Evolutionary conservation across 2,329 filamentous ascomycete species (phyloP).

Genomic region (Saccharata proteae): DNA sequence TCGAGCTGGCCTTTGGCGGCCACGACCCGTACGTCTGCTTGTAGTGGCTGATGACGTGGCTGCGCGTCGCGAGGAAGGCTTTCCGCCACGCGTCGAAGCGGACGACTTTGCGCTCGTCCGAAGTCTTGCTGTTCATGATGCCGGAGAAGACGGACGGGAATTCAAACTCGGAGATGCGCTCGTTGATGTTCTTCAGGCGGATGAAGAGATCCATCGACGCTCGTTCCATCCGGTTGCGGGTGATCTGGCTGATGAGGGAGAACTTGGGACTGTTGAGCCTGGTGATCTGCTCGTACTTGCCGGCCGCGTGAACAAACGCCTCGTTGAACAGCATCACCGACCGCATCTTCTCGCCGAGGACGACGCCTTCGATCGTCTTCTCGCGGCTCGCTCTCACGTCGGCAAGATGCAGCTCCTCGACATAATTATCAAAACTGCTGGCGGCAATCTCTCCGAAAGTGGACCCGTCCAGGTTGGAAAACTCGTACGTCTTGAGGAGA

Average conservation of each 20-base stretch:
- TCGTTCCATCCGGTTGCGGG: conserved; percentile 68
- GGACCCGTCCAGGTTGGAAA: conserved; percentile 49
- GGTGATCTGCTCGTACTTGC: conserved; percentile 66
- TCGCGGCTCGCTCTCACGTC: conserved; percentile 75
- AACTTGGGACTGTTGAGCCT: conserved; percentile 58
- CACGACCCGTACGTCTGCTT: conserved; percentile 58
- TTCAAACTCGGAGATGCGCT: conserved; percentile 74
- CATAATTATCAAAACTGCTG: conserved; percentile 59
- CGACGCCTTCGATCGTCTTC: conserved; percentile 77
- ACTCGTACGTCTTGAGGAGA: conserved; percentile 45
- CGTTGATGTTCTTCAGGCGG: conserved; percentile 57
- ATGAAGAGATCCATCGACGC: conserved; percentile 68
- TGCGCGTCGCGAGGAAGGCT: conserved; percentile 62
- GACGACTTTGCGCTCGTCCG: conserved; percentile 62
- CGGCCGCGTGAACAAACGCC: conserved; percentile 81
- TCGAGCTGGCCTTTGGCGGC: conserved; percentile 84
- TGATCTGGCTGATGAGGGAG: conserved; percentile 55
- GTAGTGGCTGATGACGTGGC: conserved; percentile 61
- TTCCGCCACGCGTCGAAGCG: conserved; percentile 76
- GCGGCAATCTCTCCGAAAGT: conserved; percentile 51
- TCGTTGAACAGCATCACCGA: conserved; percentile 77
- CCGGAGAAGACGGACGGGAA: conserved; percentile 85
- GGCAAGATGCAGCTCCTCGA: conserved; percentile 62
- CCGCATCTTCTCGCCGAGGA: conserved; percentile 81
- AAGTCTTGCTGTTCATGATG: conserved; percentile 70